Percentiles rank a stretch among this genome's conserved stretches.
Evolutionary conservation across 345 rosid genomes (phyloP).

Genomic region (Luvunga scandens): DNA sequence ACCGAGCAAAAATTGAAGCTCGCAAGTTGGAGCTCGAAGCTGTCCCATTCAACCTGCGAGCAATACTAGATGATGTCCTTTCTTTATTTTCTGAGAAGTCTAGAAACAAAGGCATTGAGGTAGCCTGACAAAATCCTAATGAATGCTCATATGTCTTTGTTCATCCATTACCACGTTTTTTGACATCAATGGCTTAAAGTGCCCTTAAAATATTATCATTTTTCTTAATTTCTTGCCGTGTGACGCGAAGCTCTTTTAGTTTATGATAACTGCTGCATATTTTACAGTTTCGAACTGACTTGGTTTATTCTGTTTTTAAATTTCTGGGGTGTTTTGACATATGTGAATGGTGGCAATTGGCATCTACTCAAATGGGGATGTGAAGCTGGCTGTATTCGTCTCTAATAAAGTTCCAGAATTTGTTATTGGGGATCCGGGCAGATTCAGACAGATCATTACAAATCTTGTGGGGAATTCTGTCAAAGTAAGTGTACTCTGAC

Average conservation of each 20-base stretch:
- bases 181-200: background rate
- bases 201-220: background rate
- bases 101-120: conserved; percentile 88
- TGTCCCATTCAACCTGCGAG: conserved; percentile 74
- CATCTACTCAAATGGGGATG: conserved; percentile 24
- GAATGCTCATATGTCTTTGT: background rate
- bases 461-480: conserved; percentile 98
- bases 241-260: background rate
- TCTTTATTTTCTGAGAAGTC: conserved; percentile 95
- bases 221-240: background rate
- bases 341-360: conserved; percentile 13
- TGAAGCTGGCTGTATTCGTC: conserved; percentile 88
- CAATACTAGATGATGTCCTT: conserved; percentile 93
- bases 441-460: conserved; percentile 92
- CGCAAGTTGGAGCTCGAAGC: conserved; percentile 86
- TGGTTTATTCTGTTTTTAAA: background rate
- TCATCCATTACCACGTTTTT: background rate
- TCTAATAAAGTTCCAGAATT: conserved; percentile 87
- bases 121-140: conserved; percentile 19
- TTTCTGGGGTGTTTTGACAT: conserved; percentile 5
- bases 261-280: background rate
- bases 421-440: conserved; percentile 89
- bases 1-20: conserved; percentile 97
- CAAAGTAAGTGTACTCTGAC: conserved; percentile 51
- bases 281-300: conserved; percentile 18